Conservation (phyloP, 1,284 basidiomycete genomes). For the Puccinia novopanici region DNA sequence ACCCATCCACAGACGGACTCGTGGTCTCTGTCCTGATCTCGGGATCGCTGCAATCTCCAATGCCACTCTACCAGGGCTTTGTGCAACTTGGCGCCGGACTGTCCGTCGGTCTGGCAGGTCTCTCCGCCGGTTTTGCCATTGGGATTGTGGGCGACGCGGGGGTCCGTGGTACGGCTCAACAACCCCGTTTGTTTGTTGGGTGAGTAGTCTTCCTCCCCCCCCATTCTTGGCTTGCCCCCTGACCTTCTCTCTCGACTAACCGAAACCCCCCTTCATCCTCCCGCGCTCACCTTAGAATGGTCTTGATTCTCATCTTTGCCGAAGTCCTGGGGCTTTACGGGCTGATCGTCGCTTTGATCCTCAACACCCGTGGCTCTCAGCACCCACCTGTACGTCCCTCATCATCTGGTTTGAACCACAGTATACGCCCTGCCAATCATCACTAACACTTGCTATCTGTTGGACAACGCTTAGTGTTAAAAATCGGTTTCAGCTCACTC, state of each 20-base stretch:
- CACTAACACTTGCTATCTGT: too few species aligned
- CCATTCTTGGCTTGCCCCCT: too few species aligned
- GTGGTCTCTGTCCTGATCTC: conserved; percentile 62
- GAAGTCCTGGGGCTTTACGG: conserved; percentile 60
- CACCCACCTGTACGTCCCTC: conserved; percentile 20
- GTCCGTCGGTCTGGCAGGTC: conserved; percentile 62
- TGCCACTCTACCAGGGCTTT: conserved; percentile 61
- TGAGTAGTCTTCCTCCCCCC: neutral
- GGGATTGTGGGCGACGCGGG: conserved; percentile 63
- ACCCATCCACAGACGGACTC: conserved; percentile 59
- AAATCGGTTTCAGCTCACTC: neutral
- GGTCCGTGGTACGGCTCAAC: conserved; percentile 62
- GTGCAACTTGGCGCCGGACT: conserved; percentile 62
- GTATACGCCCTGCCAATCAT: too few species aligned
- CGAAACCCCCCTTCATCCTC: neutral
- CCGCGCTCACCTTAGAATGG: conserved; percentile 52
- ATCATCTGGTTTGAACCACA: too few species aligned
- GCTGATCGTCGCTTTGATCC: conserved; percentile 62
- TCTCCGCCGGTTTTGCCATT: conserved; percentile 62
- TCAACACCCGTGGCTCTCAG: conserved; percentile 57
- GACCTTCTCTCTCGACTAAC: neutral
- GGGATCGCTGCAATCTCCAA: conserved; percentile 61
- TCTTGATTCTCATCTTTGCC: conserved; percentile 61
- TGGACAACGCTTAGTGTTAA: too few species aligned
- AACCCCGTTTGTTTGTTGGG: conserved; percentile 60